A percentile compares a stretch with the other conserved stretches of the same genome.
Evolutionary conservation across 306 rosid genomes (phyloP).

Genomic region (Lathyrus oleraceus): DNA sequence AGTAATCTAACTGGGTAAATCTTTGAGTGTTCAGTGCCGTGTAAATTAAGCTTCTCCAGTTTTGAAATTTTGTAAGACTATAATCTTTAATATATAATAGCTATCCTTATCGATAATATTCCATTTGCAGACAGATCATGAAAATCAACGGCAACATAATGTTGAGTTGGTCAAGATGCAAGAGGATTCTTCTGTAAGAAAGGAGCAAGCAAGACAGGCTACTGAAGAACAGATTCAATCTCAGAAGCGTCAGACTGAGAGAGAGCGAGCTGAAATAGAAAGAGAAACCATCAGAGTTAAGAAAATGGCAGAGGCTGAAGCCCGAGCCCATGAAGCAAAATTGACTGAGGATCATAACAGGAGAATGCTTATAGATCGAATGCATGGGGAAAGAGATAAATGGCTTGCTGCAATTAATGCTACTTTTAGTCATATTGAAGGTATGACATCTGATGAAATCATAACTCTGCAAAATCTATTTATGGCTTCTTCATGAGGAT

Average conservation of each 20-base stretch:
- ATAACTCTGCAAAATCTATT: conserved; percentile 11
- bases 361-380: conserved; percentile 80
- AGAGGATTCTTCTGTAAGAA: conserved; percentile 81
- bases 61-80: conserved; percentile 15
- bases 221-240: conserved; percentile 92
- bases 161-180: conserved; percentile 93
- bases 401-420: conserved; percentile 99
- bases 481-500: conserved; percentile 18
- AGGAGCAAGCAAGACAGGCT: conserved; percentile 81
- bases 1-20: conserved; percentile 4
- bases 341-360: conserved; percentile 86
- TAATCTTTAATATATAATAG: conserved; percentile 3
- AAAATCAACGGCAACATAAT: conserved; percentile 82
- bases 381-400: conserved; percentile 92
- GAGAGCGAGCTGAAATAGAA: conserved; percentile 88
- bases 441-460: conserved; percentile 40
- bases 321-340: conserved; percentile 82
- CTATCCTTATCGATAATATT: conserved; percentile 15
- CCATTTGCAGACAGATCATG: conserved; percentile 74
- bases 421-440: conserved; percentile 94
- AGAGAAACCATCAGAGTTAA: conserved; percentile 87
- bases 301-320: conserved; percentile 96
- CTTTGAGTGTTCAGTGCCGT: neutral
- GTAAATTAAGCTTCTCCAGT: conserved; percentile 5
- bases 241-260: conserved; percentile 88